A percentile compares a stretch with the other conserved stretches of the same genome.
These are phyloP conservation scores for Globisporangium takayamanum DNA, from an alignment of 352 stramenopile species.

Conservation along the genomic window DNA sequence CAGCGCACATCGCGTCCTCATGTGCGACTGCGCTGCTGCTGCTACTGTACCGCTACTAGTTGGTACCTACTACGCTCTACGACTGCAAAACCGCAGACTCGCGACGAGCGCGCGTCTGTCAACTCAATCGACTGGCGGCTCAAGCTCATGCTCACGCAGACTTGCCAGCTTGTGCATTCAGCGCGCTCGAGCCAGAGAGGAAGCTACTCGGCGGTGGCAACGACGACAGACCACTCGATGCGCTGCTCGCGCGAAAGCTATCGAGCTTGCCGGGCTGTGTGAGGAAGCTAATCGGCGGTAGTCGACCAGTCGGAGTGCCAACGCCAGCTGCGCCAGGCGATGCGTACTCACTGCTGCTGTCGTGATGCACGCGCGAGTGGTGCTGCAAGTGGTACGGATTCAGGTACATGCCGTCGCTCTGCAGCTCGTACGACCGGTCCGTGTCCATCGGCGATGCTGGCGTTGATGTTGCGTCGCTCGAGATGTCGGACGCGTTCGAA, in stretches of 20 bases:
- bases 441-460: slow-evolving; percentile 32
- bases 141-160: slow-evolving; percentile 29
- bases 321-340: background rate
- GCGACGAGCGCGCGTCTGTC: too few species aligned
- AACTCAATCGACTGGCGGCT: background rate
- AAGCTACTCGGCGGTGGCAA: slow-evolving; percentile 44
- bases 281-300: slow-evolving; percentile 74
- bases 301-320: slow-evolving; percentile 27
- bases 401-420: slow-evolving; percentile 4
- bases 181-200: slow-evolving; percentile 22
- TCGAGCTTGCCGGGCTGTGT: slow-evolving; percentile 63
- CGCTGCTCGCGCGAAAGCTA: slow-evolving; percentile 42
- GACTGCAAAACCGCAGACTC: background rate
- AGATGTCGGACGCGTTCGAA: slow-evolving; percentile 26
- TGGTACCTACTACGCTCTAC: background rate
- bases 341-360: slow-evolving; percentile 3
- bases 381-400: slow-evolving; percentile 12
- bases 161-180: slow-evolving; percentile 41
- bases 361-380: slow-evolving; percentile 5
- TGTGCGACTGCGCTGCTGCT: background rate
- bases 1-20: background rate
- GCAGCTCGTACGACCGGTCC: slow-evolving; percentile 10
- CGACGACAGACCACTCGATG: slow-evolving; percentile 18
- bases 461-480: slow-evolving; percentile 23
- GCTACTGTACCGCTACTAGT: background rate